phyloP scores from a whole-genome alignment of 306 rosid genomes.

The Comarum palustre region DNA sequence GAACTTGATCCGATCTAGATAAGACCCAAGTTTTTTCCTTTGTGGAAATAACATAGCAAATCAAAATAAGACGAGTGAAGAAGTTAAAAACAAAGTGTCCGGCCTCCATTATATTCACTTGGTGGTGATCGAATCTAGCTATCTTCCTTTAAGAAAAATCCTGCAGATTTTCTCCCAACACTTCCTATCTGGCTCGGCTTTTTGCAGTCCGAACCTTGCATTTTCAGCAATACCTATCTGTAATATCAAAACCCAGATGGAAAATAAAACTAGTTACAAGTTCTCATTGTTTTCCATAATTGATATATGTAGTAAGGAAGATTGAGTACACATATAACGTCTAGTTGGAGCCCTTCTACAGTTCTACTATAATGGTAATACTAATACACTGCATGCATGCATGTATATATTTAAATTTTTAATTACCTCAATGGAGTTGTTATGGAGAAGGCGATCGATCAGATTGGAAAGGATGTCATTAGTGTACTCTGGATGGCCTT shows the following conservation, averaged over 20 bases:
- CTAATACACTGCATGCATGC: no score
- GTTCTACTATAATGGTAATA: background rate
- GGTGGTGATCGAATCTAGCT: no score
- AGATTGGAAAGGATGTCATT: constrained; percentile 54
- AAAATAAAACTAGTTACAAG: background rate
- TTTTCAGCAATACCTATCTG: constrained; percentile 52
- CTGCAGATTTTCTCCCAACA: constrained; percentile 53
- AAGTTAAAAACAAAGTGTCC: no score
- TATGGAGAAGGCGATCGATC: constrained; percentile 49
- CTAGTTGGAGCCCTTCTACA: no score
- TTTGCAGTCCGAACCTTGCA: constrained; percentile 37
- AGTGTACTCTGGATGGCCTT: constrained; percentile 69
- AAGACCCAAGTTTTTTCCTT: no score
- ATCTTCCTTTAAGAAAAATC: constrained; percentile 50
- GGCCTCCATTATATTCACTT: background rate
- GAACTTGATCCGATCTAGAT: no score
- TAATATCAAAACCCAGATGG: background rate
- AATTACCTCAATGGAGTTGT: constrained; percentile 44
- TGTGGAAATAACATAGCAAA: no score
- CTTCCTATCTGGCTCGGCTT: constrained; percentile 51
- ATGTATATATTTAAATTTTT: no score
- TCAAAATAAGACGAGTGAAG: no score
- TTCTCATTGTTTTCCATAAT: background rate
- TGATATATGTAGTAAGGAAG: no score
- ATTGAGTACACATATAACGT: no score